These are phyloP conservation scores for Wickerhamomyces alni DNA, from an alignment of 805 yeast genomes.

Conservation along the genomic window DNA sequence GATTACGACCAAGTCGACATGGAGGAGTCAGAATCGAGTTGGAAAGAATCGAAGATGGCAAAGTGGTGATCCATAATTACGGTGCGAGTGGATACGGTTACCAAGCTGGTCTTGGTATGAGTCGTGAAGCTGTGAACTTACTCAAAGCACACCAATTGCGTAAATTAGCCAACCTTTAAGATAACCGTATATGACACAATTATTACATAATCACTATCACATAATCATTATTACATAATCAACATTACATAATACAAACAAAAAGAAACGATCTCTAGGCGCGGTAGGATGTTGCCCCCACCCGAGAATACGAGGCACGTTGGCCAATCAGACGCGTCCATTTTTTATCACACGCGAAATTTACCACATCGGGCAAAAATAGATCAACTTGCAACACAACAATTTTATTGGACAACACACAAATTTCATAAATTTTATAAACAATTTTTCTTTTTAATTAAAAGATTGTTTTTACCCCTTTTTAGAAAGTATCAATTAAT, in stretches of 20 bases:
- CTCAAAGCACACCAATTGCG: conserved; percentile 8
- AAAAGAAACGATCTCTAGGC: too few species aligned
- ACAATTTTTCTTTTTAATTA: too few species aligned
- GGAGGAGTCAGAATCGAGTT: conserved; percentile 72
- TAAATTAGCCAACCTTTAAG: conserved; percentile 8
- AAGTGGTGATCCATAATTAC: conserved; percentile 57
- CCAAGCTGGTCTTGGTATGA: conserved; percentile 63
- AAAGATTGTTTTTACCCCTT: too few species aligned
- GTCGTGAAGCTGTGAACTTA: conserved; percentile 37
- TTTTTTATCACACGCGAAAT: neutral
- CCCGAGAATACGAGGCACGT: neutral
- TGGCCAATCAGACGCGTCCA: neutral
- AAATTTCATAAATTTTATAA: too few species aligned
- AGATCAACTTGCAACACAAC: too few species aligned
- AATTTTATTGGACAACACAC: too few species aligned
- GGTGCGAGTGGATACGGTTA: conserved; percentile 67
- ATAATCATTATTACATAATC: neutral
- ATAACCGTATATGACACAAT: conserved; percentile 1
- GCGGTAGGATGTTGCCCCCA: too few species aligned
- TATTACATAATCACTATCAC: neutral
- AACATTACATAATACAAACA: neutral
- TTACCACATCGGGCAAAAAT: too few species aligned
- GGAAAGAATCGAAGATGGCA: conserved; percentile 37
- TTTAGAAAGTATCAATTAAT: too few species aligned
- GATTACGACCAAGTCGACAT: conserved; percentile 68